These are phyloP conservation scores for Didymosphaeria variabile DNA, from an alignment of 2,329 filamentous ascomycete species.

Conservation along the genomic window DNA sequence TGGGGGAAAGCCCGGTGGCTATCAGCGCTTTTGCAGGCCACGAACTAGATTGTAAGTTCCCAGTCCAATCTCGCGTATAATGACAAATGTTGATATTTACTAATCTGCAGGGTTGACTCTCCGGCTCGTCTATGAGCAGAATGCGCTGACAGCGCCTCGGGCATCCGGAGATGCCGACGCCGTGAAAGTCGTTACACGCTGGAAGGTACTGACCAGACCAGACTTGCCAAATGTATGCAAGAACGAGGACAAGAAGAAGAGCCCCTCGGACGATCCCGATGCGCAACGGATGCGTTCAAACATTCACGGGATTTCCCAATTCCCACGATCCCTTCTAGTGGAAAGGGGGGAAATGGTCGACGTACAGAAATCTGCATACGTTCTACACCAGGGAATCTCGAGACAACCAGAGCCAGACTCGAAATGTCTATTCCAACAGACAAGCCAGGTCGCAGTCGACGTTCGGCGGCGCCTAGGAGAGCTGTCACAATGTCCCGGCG, in stretches of 20 bases:
- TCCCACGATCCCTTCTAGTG: neutral
- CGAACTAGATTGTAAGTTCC: conserved; percentile 9
- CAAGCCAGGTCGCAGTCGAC: neutral
- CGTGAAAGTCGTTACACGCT: neutral
- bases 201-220: conserved; percentile 7
- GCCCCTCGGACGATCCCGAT: no score
- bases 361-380: no score
- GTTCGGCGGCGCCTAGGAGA: conserved; percentile 13
- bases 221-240: neutral
- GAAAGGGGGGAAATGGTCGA: neutral
- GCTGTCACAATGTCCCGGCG: neutral
- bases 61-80: no score
- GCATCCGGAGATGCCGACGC: neutral
- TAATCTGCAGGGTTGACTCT: conserved; percentile 4
- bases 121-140: conserved; percentile 1
- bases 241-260: no score
- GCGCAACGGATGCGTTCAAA: neutral
- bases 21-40: neutral
- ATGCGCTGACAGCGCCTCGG: neutral
- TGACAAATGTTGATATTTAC: neutral
- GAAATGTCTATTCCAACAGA: neutral
- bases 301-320: neutral
- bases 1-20: neutral
- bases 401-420: no score
- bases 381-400: no score